Conservation (phyloP, 257 asterid genomes). For the Ocimum tenuiflorum region DNA sequence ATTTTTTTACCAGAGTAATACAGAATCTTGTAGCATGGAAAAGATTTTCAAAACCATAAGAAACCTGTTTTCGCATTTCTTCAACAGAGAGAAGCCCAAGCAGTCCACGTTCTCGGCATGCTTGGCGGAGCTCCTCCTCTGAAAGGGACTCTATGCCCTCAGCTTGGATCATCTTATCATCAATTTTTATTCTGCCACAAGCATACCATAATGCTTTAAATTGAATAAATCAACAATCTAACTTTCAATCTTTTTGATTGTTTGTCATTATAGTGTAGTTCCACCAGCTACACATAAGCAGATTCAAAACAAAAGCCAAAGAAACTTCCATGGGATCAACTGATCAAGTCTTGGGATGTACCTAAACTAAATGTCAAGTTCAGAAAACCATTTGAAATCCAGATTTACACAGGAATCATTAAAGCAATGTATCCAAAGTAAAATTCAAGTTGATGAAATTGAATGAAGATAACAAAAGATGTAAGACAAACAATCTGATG, state of each 20-base stretch:
- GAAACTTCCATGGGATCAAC: no score
- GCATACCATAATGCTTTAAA: no score
- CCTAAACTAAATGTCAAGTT: no score
- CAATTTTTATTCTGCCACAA: conserved; percentile 65
- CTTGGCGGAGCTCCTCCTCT: conserved; percentile 97
- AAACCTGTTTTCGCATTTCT: conserved; percentile 95
- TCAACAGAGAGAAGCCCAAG: conserved; percentile 82
- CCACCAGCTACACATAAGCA: no score
- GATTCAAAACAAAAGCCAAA: no score
- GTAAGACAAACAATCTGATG: not conserved
- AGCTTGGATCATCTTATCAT: conserved; percentile 81
- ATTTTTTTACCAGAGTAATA: conserved; percentile 3
- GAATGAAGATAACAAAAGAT: not conserved
- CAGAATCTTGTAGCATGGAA: conserved; percentile 9
- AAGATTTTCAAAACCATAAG: not conserved
- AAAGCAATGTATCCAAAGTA: not conserved
- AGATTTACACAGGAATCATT: not conserved
- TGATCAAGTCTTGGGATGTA: no score
- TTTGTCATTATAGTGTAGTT: no score
- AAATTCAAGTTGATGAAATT: conserved; percentile 6
- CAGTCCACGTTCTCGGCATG: conserved; percentile 94
- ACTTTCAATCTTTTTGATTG: no score
- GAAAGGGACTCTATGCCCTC: conserved; percentile 92
- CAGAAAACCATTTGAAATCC: not conserved
- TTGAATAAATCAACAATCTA: no score